Evolutionary conservation across 345 rosid species (phyloP).

Genomic region (Arabidopsis thaliana): TAIR10.1 NC_003071.7:15669501-15670000

Average conservation of each 20-base stretch:
- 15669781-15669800: constrained; percentile 28
- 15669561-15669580: constrained; percentile 88
- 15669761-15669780: constrained; percentile 74
- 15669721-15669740: constrained; percentile 94
- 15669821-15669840: background rate
- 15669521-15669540: constrained; percentile 51
- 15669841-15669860: constrained; percentile 49
- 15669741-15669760: constrained; percentile 84
- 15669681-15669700: constrained; percentile 89
- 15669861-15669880: constrained; percentile 93
- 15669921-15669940: constrained; percentile 82
- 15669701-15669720: constrained; percentile 98
- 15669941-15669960: constrained; percentile 85
- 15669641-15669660: constrained; percentile 68
- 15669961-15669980: constrained; percentile 91
- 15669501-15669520: background rate
- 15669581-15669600: constrained; percentile 72
- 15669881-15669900: constrained; percentile 86
- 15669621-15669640: constrained; percentile 74
- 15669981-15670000: constrained; percentile 95
- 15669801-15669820: background rate
- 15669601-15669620: constrained; percentile 69
- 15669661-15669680: constrained; percentile 92
- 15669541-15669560: constrained; percentile 92
- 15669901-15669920: constrained; percentile 72